Conservation (phyloP, 495 filamentous ascomycete species). For the Aspergillus conjunctus region DNA sequence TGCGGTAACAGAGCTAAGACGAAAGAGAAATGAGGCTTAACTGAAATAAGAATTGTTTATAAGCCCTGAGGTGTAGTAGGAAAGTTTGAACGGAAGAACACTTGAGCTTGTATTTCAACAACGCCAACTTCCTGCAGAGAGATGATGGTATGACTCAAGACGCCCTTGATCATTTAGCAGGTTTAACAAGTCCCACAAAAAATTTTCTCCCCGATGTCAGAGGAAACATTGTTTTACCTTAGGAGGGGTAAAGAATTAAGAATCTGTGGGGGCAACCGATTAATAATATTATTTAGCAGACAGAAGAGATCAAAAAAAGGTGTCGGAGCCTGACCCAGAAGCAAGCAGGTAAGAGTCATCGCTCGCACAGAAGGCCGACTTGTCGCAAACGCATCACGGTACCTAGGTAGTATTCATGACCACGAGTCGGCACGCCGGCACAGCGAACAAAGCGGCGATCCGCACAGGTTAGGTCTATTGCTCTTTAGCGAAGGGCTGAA, state of each 20-base stretch:
- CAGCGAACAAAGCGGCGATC: constrained; percentile 1
- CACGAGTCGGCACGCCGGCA: not conserved
- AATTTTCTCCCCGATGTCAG: not conserved
- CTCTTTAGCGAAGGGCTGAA: not conserved
- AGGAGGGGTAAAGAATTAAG: not conserved
- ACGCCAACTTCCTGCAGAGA: not conserved
- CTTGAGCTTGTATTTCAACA: not conserved
- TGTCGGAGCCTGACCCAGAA: not conserved
- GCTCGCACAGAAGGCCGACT: constrained; percentile 24
- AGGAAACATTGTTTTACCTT: not conserved
- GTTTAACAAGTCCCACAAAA: not conserved
- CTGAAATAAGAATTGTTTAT: too few relatives aligned
- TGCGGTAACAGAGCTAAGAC: not conserved
- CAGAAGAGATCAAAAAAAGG: not conserved
- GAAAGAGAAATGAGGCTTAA: too few relatives aligned
- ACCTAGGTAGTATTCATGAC: not conserved
- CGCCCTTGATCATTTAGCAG: not conserved
- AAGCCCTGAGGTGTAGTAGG: not conserved
- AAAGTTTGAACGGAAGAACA: not conserved
- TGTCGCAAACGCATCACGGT: not conserved
- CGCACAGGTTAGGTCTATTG: not conserved
- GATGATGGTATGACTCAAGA: not conserved
- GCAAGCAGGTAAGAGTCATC: not conserved
- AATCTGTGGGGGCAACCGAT: not conserved
- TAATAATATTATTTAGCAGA: not conserved